A percentile compares a stretch with the other conserved stretches of the same genome.
phyloP scores from a whole-genome alignment of 2,329 filamentous ascomycete genomes.

The Xylariales sp. region DNA sequence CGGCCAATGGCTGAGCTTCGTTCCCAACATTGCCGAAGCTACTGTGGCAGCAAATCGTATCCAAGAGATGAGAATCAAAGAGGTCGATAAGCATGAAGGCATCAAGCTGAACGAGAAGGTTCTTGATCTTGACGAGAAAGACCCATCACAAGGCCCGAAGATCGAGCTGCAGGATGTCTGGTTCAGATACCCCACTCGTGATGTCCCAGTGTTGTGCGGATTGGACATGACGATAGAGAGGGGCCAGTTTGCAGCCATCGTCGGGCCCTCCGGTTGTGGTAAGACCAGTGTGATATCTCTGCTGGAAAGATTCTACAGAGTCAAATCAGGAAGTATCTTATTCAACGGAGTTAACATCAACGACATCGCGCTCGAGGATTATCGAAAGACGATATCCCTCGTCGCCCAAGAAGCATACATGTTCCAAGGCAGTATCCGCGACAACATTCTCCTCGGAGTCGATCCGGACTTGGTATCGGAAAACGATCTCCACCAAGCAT shows the following conservation, averaged over 20 bases:
- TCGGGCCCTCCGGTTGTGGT: conserved; percentile 66
- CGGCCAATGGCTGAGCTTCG: conserved; percentile 63
- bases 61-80: conserved; percentile 38
- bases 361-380: conserved; percentile 52
- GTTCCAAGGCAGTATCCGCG: conserved; percentile 56
- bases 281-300: conserved; percentile 68
- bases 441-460: conserved; percentile 66
- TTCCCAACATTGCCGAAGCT: conserved; percentile 58
- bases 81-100: conserved; percentile 20
- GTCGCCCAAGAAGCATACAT: conserved; percentile 72
- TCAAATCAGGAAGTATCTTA: conserved; percentile 57
- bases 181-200: conserved; percentile 58
- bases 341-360: conserved; percentile 58
- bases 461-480: conserved; percentile 47
- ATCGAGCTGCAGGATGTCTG: conserved; percentile 53
- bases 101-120: conserved; percentile 27
- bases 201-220: conserved; percentile 52
- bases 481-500: conserved; percentile 45
- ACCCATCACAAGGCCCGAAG: conserved; percentile 44
- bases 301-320: conserved; percentile 65
- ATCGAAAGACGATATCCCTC: conserved; percentile 61
- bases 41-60: conserved; percentile 58
- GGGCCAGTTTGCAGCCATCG: conserved; percentile 66
- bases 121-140: conserved; percentile 37
- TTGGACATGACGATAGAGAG: conserved; percentile 56